Base-by-base conservation (phyloP, 2,329 filamentous ascomycete species). In the Setomelanomma holmii region DNA sequence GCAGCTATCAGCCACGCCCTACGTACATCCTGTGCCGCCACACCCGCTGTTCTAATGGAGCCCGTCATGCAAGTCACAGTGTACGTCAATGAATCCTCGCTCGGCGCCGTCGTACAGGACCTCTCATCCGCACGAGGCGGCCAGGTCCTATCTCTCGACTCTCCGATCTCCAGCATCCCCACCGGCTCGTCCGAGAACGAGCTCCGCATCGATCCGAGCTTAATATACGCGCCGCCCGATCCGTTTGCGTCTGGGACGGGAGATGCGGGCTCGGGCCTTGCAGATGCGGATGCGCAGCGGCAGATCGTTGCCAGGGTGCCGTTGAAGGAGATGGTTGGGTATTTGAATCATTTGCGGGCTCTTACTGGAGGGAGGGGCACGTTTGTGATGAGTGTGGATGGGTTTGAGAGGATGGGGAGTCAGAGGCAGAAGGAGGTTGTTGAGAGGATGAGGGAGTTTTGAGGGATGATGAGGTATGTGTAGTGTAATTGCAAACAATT, bases 251-350 rank as follows among this genome's bases (percentile, higher is more conserved):
- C 53, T 1, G 65, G 64, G 0, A 61, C 60, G 0, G 64, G 60
- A 1, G 58, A 65, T 3, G 35, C 61, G 27, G 55, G 57, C 1
- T 56, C 46, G 8, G 65, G 56, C 5, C 30, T 60, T 2, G 57
- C 53, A 61, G 54, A 69, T 61, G 53, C 53, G 62, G 54, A 69
- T 61, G 53, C 63, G 40, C 63, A 73, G 64, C 74, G 81, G 24
- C 84, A 86, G 51, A 91, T 99, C 61, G 87, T 89, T 10, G 95
- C 93, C 19, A 86, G 90, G 66, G 93, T 98, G 22, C 95, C 95
- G 24, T 81, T 98, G 65, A 96, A 95, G 76, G 93, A 98, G 76
- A 97, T 98, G 91, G 88, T 98, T 30, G 90, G 93, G 36, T 99
- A 98, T 74, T 80, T 98, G 63, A 91, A 91, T 72, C 90, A 96